These are phyloP conservation scores for Aureobasidium sp. DNA, from an alignment of 2,329 filamentous ascomycete genomes.

Conservation along the genomic window DNA sequence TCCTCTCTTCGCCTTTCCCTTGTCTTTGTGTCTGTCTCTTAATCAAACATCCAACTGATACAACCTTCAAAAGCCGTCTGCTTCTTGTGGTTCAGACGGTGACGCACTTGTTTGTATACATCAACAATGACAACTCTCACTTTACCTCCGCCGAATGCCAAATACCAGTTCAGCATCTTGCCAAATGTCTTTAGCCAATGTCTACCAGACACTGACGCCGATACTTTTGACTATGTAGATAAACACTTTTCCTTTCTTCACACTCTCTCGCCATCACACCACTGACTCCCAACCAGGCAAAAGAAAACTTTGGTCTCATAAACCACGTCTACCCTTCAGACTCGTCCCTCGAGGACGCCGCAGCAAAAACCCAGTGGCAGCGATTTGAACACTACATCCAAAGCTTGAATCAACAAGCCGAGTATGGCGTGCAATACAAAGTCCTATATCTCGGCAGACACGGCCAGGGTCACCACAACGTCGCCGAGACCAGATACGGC, in stretches of 20 bases:
- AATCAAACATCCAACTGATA: not conserved
- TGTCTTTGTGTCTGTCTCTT: too few relatives aligned
- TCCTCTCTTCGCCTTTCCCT: not conserved
- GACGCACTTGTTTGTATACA: not conserved
- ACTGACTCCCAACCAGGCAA: slow-evolving; percentile 24
- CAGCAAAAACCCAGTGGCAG: slow-evolving; percentile 54
- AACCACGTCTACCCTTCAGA: slow-evolving; percentile 47
- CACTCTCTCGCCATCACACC: not conserved
- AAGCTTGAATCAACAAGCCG: slow-evolving; percentile 37
- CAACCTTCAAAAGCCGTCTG: not conserved
- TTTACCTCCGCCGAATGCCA: slow-evolving; percentile 21
- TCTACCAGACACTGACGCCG: slow-evolving; percentile 48
- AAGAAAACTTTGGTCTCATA: slow-evolving; percentile 57
- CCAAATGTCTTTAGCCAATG: slow-evolving; percentile 57
- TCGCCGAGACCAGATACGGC: slow-evolving; percentile 20
- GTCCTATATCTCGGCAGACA: slow-evolving; percentile 21
- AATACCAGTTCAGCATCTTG: slow-evolving; percentile 28
- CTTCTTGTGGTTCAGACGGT: not conserved
- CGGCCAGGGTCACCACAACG: slow-evolving; percentile 22
- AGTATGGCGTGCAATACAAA: slow-evolving; percentile 41
- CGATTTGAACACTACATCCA: slow-evolving; percentile 53
- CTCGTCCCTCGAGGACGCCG: slow-evolving; percentile 30
- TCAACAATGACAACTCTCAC: slow-evolving; percentile 7
- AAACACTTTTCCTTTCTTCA: not conserved
- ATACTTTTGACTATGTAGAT: slow-evolving; percentile 57